Conservation (phyloP, 495 filamentous ascomycete genomes). For the Neurospora sp. region DNA sequence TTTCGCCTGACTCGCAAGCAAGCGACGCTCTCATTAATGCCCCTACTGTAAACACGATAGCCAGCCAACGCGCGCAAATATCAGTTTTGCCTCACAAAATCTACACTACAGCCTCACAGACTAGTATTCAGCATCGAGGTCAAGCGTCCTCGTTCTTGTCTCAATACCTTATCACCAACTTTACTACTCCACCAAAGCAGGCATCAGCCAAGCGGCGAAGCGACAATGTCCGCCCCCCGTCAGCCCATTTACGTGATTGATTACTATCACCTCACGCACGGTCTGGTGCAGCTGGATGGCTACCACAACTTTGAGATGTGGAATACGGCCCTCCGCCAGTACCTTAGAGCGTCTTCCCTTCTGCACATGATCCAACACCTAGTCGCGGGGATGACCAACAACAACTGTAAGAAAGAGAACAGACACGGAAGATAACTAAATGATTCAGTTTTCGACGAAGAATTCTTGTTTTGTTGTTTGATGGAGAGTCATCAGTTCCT, state of each 20-base stretch:
- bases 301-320: neutral
- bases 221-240: neutral
- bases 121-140: neutral
- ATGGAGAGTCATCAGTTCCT: no score
- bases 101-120: neutral
- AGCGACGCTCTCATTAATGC: neutral
- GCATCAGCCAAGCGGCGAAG: neutral
- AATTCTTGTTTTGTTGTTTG: no score
- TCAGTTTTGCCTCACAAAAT: neutral
- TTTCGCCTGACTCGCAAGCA: neutral
- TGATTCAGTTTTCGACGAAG: no score
- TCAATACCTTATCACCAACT: neutral
- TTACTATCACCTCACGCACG: neutral
- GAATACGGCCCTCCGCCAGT: neutral
- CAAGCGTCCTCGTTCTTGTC: neutral
- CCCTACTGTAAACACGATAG: neutral
- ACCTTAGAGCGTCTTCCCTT: neutral
- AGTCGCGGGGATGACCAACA: no score
- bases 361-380: neutral
- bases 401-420: no score
- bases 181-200: neutral
- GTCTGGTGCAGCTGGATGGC: neutral
- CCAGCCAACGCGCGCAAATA: neutral
- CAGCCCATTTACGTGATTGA: neutral
- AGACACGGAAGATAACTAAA: no score